These are phyloP conservation scores for Piedraia hortae DNA, from an alignment of 2,329 filamentous ascomycete genomes.

Conservation along the genomic window DNA sequence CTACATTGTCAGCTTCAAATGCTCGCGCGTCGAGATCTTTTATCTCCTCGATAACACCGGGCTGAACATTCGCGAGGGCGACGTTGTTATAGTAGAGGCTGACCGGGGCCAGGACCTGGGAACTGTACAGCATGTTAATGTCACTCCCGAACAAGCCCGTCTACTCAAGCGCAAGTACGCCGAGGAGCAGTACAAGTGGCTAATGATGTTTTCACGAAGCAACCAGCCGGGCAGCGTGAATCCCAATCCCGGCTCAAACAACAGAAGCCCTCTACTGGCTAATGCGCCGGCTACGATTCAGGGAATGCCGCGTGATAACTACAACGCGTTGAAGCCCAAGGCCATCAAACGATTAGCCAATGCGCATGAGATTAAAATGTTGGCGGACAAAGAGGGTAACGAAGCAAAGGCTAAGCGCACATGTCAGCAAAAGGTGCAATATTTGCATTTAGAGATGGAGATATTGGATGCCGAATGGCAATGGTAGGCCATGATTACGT, in stretches of 20 bases:
- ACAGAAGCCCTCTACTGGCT: constrained; percentile 1
- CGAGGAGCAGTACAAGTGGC: constrained; percentile 90
- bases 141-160: constrained; percentile 68
- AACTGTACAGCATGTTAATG: constrained; percentile 66
- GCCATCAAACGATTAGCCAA: constrained; percentile 89
- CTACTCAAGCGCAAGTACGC: constrained; percentile 74
- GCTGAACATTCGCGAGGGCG: constrained; percentile 65
- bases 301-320: constrained; percentile 9
- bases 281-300: constrained; percentile 7
- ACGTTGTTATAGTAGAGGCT: constrained; percentile 90
- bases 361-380: constrained; percentile 61
- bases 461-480: constrained; percentile 97
- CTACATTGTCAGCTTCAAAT: constrained; percentile 91
- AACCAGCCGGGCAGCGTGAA: constrained; percentile 11
- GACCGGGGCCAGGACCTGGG: constrained; percentile 89
- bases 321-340: constrained; percentile 60
- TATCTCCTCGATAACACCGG: constrained; percentile 93
- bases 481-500: constrained; percentile 38
- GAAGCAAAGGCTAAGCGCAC: constrained; percentile 93
- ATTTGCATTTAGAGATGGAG: constrained; percentile 90
- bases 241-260: constrained; percentile 7
- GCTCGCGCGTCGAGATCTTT: constrained; percentile 79
- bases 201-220: constrained; percentile 72
- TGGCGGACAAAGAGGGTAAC: constrained; percentile 88
- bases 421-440: constrained; percentile 86